Conservation (phyloP, 164 flowering plant species). For the Houttuynia cordata region DNA sequence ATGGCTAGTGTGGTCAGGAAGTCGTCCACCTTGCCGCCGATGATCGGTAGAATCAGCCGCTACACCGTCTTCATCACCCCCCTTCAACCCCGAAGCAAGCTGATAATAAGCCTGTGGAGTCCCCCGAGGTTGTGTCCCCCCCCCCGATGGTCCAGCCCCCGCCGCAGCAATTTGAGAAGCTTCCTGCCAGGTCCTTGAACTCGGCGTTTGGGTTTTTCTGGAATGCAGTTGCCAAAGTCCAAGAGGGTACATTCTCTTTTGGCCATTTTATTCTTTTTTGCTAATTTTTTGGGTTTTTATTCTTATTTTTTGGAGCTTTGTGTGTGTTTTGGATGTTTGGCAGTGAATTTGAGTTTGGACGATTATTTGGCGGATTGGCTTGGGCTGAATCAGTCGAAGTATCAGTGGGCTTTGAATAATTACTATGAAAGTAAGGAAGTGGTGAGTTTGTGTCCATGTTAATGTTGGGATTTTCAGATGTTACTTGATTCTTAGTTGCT, state of each 20-base stretch:
- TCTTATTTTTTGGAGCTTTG: too few relatives aligned
- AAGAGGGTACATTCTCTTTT: constrained; percentile 36
- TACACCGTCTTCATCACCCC: constrained; percentile 95
- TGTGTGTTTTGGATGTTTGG: constrained; percentile 4
- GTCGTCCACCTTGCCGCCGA: constrained; percentile 52
- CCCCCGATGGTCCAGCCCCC: constrained; percentile 64
- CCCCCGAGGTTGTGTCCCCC: constrained; percentile 5
- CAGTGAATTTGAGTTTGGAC: constrained; percentile 87
- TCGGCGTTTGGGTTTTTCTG: constrained; percentile 43
- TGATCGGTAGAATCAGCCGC: constrained; percentile 83
- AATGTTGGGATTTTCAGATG: too few relatives aligned
- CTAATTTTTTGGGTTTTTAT: constrained; percentile 3
- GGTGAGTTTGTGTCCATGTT: constrained; percentile 46
- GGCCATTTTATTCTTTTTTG: too few relatives aligned
- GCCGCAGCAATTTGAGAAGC: too few relatives aligned
- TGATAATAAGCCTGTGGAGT: too few relatives aligned
- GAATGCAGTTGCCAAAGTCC: constrained; percentile 64
- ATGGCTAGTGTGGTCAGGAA: constrained; percentile 12
- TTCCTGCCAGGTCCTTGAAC: too few relatives aligned
- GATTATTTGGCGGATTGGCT: too few relatives aligned
- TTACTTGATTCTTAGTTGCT: too few relatives aligned
- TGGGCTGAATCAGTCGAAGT: constrained; percentile 87
- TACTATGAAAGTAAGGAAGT: constrained; percentile 62
- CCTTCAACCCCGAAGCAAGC: constrained; percentile 7
- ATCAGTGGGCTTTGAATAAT: constrained; percentile 96